phyloP scores from a whole-genome alignment of 495 filamentous ascomycete genomes.

The Penicillium parvum region DNA sequence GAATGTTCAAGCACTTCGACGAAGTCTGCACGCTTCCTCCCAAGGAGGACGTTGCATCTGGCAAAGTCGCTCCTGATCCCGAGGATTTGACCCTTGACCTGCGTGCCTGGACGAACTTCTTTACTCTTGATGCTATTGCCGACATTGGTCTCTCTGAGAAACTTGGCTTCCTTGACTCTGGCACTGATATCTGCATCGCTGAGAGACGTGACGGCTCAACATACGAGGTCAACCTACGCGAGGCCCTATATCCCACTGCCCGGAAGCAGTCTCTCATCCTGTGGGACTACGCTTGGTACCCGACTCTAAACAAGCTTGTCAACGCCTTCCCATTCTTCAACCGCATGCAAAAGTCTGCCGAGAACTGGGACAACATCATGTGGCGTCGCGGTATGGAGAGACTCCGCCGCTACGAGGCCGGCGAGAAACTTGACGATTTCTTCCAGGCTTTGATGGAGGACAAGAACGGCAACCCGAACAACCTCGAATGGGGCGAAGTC shows the following conservation, averaged over 20 bases:
- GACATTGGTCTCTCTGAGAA: conserved; percentile 49
- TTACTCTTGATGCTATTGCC: conserved; percentile 49
- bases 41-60: conserved; percentile 18
- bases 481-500: conserved; percentile 33
- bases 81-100: conserved; percentile 37
- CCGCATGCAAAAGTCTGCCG: conserved; percentile 12
- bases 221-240: conserved; percentile 37
- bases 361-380: conserved; percentile 39
- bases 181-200: conserved; percentile 37
- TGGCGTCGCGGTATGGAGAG: conserved; percentile 26
- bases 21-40: conserved; percentile 25
- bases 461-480: conserved; percentile 41
- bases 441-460: conserved; percentile 53
- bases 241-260: conserved; percentile 45
- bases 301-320: conserved; percentile 23
- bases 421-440: conserved; percentile 54
- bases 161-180: conserved; percentile 49
- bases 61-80: conserved; percentile 21
- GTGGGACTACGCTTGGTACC: conserved; percentile 49
- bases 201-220: conserved; percentile 40
- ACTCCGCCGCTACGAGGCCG: conserved; percentile 40
- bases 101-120: conserved; percentile 41
- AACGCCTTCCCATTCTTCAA: conserved; percentile 33
- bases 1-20: conserved; percentile 41
- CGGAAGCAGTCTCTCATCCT: conserved; percentile 38